Evolutionary conservation across 768 basidiomycete genomes (phyloP), one percentile per base, ranked within the genome.

Genomic region (Mycena metata): DNA sequence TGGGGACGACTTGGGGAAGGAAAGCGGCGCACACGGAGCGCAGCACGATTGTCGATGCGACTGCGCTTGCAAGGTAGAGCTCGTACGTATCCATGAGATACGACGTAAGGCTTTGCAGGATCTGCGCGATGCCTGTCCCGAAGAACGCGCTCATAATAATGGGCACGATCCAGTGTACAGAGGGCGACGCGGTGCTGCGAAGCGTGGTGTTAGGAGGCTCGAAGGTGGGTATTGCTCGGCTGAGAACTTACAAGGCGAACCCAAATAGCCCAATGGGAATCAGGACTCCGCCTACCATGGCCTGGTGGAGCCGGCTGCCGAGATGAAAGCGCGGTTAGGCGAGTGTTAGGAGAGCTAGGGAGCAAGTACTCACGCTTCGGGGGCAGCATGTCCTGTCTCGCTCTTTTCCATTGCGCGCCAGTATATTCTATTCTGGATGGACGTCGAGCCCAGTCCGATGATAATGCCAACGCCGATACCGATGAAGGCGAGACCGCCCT

Each of bases 61-160:
- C 83, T 19, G 90, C 91, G 71, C 88, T 89, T 3, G 90, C 90
- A 67, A 85, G 88, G 77, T 89, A 90, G 49, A 91, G 80, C 49
- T 83, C 82, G 80, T 92, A 92, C 16, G 87, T 81, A 73, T 92
- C 91, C 85, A 93, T 89, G 64, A 92, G 82, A 79, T 92, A 92
- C 4, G 88, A 87, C 46, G 89, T 86, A n/a, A 90, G 78, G 50
- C 86, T 85, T 70, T 89, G 85, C 79, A 92, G 81, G 64, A 92
- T 86, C 69, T 88, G 82, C n/a, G 90, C 84, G 64, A 90, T 85
- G 17, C 89, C 88, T 19, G 80, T 75, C 26, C 92, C 93, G 76
- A 93, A 93, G 15, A 91, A 91, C 13, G 87, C 79, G 17, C 87
- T 89, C 19, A 88, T 88, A 43, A 92, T 76, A 76, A 93, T 87